These are phyloP conservation scores for Postia placenta DNA, from an alignment of 768 basidiomycete genomes.

Conservation along the genomic window DNA sequence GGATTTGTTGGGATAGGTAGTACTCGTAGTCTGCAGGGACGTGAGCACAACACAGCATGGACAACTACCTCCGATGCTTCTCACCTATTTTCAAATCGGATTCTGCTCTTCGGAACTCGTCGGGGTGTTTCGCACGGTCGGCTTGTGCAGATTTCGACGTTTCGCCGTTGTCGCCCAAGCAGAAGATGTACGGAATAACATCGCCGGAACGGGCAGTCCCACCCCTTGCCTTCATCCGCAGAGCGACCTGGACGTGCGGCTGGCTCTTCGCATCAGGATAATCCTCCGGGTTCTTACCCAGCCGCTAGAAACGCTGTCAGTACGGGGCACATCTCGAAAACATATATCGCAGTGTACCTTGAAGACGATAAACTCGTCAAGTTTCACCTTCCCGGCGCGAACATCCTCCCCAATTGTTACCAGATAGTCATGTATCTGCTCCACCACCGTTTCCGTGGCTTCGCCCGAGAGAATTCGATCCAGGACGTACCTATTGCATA, in stretches of 20 bases:
- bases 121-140: conserved; percentile 88
- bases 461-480: conserved; percentile 90
- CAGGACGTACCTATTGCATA: conserved; percentile 63
- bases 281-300: conserved; percentile 95
- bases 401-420: conserved; percentile 71
- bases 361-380: conserved; percentile 94
- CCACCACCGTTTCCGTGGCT: conserved; percentile 81
- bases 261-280: conserved; percentile 94
- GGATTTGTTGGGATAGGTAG: conserved; percentile 85
- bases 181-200: conserved; percentile 95
- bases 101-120: conserved; percentile 73
- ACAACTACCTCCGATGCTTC: conserved; percentile 15
- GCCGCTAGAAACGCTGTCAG: conserved; percentile 45
- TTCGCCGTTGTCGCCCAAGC: conserved; percentile 68
- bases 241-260: conserved; percentile 94
- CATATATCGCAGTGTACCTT: conserved; percentile 50
- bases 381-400: conserved; percentile 63
- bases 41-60: not conserved
- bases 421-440: conserved; percentile 90
- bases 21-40: conserved; percentile 73
- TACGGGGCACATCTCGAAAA: not conserved
- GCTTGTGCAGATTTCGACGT: conserved; percentile 73
- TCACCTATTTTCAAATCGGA: conserved; percentile 69
- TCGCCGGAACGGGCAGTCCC: conserved; percentile 79
- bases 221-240: conserved; percentile 83